Base-by-base conservation (phyloP, 192 early-diverging fungal genomes). In the Coemansia sp. region DNA sequence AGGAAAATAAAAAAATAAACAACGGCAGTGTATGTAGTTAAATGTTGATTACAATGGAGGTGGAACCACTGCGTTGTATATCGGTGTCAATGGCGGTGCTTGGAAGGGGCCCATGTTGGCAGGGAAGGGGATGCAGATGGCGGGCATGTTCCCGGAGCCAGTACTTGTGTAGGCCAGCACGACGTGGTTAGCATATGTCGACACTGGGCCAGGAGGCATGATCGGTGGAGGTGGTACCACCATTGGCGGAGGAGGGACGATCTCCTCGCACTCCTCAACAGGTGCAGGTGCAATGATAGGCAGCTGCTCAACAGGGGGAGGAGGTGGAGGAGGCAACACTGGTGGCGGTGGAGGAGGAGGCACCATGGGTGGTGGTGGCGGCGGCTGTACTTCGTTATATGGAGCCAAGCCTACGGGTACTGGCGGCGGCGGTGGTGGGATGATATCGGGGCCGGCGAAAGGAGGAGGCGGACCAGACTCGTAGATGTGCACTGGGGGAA, bases 91-190 rank as follows among this genome's bases (percentile, higher is more conserved):
- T 7, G 72, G 57, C 28, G 75, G 74, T 46, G 63, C 67, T 38
- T 70, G 60, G 8, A 61, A 55, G 26, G 69, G 74, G 23, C 42
- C 62, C 59, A 67, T 68, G 30, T 74, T 52, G 2, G 67, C 67
- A 6, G 75, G 61, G 10, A 83, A 28, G 6, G 80, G 80, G 6
- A 83, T 77, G 72, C 80, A 83, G 35, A 83, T 72, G 30, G 80
- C 80, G 0, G 80, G 80, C 67, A 77, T 72, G 40, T 76, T 77
- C 16, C 80, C 80, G 3, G 64, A 55, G 0, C 69, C 75, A 3
- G 80, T 83, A 49, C 69, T 77, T 6, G 80, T 72, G 61, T 83
- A 83, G 9, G 75, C 80, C 46, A 83, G 67, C 37, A 83, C 63
- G 28, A 70, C 68, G 16, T 73, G 39, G 66, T 77, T 77, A 11